These are phyloP conservation scores for Candida anglica DNA, from an alignment of 805 yeast species.

Conservation along the genomic window DNA sequence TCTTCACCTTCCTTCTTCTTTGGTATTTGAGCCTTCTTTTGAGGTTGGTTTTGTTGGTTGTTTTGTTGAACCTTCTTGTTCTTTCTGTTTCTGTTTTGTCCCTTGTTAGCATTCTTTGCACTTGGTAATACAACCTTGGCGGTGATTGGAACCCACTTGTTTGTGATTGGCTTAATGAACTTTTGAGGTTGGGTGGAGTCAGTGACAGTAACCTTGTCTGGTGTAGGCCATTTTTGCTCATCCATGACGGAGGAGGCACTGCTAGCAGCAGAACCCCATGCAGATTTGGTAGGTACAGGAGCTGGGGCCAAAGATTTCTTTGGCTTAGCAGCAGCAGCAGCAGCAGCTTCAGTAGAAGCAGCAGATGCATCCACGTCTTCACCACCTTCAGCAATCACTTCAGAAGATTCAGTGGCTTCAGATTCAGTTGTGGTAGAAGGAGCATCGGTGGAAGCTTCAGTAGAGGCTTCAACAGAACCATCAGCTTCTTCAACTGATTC, in stretches of 20 bases:
- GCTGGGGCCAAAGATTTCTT: constrained; percentile 41
- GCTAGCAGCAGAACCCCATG: constrained; percentile 28
- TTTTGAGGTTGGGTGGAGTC: constrained; percentile 18
- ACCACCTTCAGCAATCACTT: constrained; percentile 7
- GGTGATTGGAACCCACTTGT: constrained; percentile 42
- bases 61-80: constrained; percentile 21
- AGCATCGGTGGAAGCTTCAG: constrained; percentile 5
- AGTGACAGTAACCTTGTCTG: constrained; percentile 19
- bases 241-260: constrained; percentile 24
- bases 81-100: constrained; percentile 20
- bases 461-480: constrained; percentile 4
- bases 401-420: constrained; percentile 4
- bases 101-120: constrained; percentile 19
- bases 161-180: constrained; percentile 38
- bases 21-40: constrained; percentile 5
- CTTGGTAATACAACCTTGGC: constrained; percentile 40
- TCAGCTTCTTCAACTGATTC: too few species aligned
- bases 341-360: too few species aligned
- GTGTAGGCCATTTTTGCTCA: constrained; percentile 43
- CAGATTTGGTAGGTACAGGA: constrained; percentile 41
- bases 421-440: constrained; percentile 6
- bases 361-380: too few species aligned
- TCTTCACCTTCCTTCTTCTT: constrained; percentile 5
- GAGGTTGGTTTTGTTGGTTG: constrained; percentile 6
- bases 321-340: constrained; percentile 11